These are phyloP conservation scores for Sugiyamaella floridensis DNA, from an alignment of 805 yeast genomes.

Conservation along the genomic window DNA sequence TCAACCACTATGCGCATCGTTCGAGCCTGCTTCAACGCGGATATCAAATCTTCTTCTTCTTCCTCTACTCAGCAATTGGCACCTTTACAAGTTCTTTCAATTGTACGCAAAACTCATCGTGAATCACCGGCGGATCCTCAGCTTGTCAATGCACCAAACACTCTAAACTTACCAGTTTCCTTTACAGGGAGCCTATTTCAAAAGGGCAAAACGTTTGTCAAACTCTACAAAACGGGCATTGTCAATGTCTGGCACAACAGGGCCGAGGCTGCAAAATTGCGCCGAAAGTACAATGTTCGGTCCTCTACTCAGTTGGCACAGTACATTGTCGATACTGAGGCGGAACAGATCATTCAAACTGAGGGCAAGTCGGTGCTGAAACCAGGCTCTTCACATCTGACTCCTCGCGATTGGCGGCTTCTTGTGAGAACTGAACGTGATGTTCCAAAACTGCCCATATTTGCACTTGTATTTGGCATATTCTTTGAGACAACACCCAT, in stretches of 20 bases:
- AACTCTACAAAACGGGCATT: slow-evolving; percentile 44
- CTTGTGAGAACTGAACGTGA: slow-evolving; percentile 47
- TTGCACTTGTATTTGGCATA: slow-evolving; percentile 46
- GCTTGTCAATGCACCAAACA: slow-evolving; percentile 1
- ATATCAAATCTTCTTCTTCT: too few relatives aligned
- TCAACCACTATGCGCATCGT: too few relatives aligned
- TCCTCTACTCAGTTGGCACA: slow-evolving; percentile 17
- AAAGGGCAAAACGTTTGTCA: slow-evolving; percentile 21
- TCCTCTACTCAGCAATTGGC: too few relatives aligned
- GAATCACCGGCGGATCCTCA: background rate
- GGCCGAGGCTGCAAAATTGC: slow-evolving; percentile 12
- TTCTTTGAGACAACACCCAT: slow-evolving; percentile 54
- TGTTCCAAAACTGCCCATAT: slow-evolving; percentile 48
- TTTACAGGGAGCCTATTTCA: background rate
- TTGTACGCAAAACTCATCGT: background rate
- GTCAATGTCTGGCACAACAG: slow-evolving; percentile 42
- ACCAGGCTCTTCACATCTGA: slow-evolving; percentile 31
- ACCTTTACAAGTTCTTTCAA: too few relatives aligned
- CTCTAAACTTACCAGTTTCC: background rate
- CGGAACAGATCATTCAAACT: slow-evolving; percentile 6
- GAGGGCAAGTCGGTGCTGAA: background rate
- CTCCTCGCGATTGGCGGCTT: slow-evolving; percentile 44
- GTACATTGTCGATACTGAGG: slow-evolving; percentile 23
- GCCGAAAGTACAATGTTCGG: slow-evolving; percentile 14
- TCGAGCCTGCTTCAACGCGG: too few relatives aligned